phyloP scores from a whole-genome alignment of 257 asterid genomes.

The Fraxinus quadrangulata region DNA sequence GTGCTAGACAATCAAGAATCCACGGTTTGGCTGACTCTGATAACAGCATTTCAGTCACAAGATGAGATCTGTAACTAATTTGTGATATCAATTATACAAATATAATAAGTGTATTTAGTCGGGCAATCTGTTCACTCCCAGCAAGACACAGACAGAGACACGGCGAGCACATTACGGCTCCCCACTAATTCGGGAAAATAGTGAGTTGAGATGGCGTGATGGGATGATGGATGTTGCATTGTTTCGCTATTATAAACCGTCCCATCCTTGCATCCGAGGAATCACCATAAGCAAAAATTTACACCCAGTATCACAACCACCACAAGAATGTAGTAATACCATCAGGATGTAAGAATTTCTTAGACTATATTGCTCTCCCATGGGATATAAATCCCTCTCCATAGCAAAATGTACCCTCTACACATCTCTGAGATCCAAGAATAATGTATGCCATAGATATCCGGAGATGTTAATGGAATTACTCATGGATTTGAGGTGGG shows the following conservation, averaged over 20 bases:
- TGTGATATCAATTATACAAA: not conserved
- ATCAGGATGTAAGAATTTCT: not conserved
- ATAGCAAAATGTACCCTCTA: not conserved
- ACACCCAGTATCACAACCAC: not conserved
- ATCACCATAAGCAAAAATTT: not conserved
- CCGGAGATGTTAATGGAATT: no score
- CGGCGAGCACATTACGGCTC: not conserved
- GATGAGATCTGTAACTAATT: not conserved
- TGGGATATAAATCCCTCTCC: not conserved
- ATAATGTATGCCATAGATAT: no score
- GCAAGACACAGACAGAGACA: no score
- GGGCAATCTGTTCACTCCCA: not conserved
- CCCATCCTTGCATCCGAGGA: not conserved
- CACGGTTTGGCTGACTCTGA: no score
- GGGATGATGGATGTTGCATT: not conserved
- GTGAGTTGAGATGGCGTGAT: not conserved
- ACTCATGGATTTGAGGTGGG: not conserved
- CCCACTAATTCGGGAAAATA: not conserved
- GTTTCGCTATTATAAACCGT: not conserved
- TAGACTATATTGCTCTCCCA: not conserved
- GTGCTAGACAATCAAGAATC: no score
- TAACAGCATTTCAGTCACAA: no score
- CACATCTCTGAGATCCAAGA: no score
- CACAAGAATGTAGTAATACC: not conserved
- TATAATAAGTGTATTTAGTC: not conserved